phyloP scores from a whole-genome alignment of 225 moss, liverwort and hornwort genomes.

The Bryoerythrophyllum caledonicum region DNA sequence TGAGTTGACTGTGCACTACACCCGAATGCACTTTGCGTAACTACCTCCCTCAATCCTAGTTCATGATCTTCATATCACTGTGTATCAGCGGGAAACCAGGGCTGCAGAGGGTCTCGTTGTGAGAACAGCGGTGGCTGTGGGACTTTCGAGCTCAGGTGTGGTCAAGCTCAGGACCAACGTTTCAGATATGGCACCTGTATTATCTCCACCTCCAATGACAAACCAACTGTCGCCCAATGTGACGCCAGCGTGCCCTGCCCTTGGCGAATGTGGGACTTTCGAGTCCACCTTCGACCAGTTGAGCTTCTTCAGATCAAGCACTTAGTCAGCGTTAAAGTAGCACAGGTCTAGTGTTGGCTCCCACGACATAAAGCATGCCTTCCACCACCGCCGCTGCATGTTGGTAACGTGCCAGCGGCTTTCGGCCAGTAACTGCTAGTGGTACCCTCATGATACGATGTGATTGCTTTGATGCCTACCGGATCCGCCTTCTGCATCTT shows the following conservation, averaged over 20 bases:
- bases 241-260: conserved; percentile 88
- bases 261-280: conserved; percentile 56
- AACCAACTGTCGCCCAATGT: conserved; percentile 80
- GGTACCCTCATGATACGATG: conserved; percentile 66
- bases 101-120: too few species aligned
- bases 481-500: conserved; percentile 27
- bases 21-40: too few species aligned
- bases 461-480: conserved; percentile 50
- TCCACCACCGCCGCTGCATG: conserved; percentile 89
- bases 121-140: too few species aligned
- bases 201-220: conserved; percentile 91
- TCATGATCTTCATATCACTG: too few species aligned
- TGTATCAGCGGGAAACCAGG: too few species aligned
- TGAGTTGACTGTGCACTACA: too few species aligned
- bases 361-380: conserved; percentile 75
- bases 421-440: conserved; percentile 57
- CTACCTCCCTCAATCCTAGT: too few species aligned
- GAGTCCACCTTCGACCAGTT: conserved; percentile 86
- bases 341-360: conserved; percentile 95
- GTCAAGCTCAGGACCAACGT: conserved; percentile 82
- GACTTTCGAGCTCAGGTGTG: too few species aligned
- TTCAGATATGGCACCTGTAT: conserved; percentile 88
- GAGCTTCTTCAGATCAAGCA: conserved; percentile 75
- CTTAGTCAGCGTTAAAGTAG: conserved; percentile 86
- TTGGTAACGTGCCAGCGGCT: conserved; percentile 85